These are phyloP conservation scores for Aspergillus terreus DNA, from an alignment of 2,329 filamentous ascomycete genomes.

Conservation along the genomic window DNA sequence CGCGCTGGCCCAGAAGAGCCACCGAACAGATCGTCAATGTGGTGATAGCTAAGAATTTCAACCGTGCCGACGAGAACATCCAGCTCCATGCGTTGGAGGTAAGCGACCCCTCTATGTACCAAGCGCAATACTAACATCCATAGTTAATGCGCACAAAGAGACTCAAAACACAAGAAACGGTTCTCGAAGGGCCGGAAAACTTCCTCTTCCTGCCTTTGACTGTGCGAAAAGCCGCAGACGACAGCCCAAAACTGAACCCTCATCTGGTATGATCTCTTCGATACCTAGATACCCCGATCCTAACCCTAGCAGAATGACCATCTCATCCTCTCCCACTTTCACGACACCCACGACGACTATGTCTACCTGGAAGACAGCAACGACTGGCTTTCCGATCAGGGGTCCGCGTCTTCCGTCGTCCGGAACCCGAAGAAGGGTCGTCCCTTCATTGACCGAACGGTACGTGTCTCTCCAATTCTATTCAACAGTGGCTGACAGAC, in stretches of 20 bases:
- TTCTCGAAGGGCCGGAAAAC: conserved; percentile 69
- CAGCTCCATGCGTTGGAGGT: conserved; percentile 74
- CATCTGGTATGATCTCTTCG: conserved; percentile 35
- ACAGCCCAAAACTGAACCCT: conserved; percentile 32
- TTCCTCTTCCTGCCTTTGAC: conserved; percentile 81
- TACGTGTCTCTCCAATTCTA: conserved; percentile 10
- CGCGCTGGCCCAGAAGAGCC: conserved; percentile 24
- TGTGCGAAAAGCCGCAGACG: conserved; percentile 27
- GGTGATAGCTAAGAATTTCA: conserved; percentile 75
- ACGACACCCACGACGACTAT: conserved; percentile 68
- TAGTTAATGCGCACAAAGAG: conserved; percentile 75
- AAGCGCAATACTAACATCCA: conserved; percentile 22
- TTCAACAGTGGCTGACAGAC: background rate
- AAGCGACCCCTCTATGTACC: conserved; percentile 2
- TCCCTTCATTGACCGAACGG: conserved; percentile 21
- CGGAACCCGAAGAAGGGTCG: conserved; percentile 19
- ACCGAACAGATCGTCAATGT: conserved; percentile 70
- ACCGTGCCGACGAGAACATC: conserved; percentile 67
- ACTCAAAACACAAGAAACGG: conserved; percentile 70
- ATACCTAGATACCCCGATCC: background rate
- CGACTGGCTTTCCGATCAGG: conserved; percentile 32
- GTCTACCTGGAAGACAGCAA: conserved; percentile 66
- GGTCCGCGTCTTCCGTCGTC: conserved; percentile 36
- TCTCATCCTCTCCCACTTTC: conserved; percentile 84
- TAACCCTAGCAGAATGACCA: conserved; percentile 60